Conservation (phyloP, 306 rosid genomes). For the Betula pendula region DNA sequence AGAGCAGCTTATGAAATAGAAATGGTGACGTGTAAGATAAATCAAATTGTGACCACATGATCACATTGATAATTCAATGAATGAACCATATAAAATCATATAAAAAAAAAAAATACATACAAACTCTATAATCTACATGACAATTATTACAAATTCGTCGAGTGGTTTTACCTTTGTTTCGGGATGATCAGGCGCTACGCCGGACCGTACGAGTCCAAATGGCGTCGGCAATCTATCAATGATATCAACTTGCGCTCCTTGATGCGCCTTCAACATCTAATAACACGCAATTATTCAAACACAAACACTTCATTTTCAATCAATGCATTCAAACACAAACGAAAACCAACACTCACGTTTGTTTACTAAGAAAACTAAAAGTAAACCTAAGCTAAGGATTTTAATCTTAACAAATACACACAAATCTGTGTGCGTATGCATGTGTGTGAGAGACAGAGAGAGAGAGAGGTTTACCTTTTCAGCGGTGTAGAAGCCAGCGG, state of each 20-base stretch:
- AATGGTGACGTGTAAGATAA: too few relatives aligned
- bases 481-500: constrained; percentile 89
- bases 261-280: constrained; percentile 74
- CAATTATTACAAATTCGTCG: neutral
- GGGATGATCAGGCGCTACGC: constrained; percentile 98
- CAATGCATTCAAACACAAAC: neutral
- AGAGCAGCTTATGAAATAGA: too few relatives aligned
- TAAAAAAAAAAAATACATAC: too few relatives aligned
- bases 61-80: neutral
- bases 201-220: constrained; percentile 83
- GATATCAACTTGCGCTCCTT: constrained; percentile 71
- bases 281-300: constrained; percentile 6
- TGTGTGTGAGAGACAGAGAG: neutral
- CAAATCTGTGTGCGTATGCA: too few relatives aligned
- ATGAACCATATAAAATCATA: too few relatives aligned
- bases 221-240: constrained; percentile 89
- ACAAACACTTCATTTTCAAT: neutral
- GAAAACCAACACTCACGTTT: neutral
- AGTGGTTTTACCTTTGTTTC: constrained; percentile 75
- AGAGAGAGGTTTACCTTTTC: constrained; percentile 54
- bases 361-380: neutral
- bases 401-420: constrained; percentile 8
- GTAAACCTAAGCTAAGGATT: neutral
- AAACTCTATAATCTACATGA: neutral
- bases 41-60: neutral